Evolutionary conservation across 176 grass and related monocot species (phyloP).

Genomic region (Hordeum vulgare): DNA sequence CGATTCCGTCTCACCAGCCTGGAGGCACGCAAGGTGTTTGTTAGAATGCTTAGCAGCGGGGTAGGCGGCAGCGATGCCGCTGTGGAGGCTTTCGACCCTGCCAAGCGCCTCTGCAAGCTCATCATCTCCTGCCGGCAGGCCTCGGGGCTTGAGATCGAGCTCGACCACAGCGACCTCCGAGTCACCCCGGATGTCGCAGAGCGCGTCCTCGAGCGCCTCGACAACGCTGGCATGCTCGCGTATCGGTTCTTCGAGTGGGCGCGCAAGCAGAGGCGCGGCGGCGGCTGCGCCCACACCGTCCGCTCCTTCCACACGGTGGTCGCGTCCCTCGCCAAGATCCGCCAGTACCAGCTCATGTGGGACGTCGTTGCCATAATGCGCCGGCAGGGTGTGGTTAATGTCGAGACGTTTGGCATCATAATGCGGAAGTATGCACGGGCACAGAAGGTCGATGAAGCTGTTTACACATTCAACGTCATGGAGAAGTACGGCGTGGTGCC

Average conservation of each 20-base stretch:
- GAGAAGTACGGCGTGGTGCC: constrained; percentile 62
- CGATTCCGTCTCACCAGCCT: not conserved
- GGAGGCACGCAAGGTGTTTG: constrained; percentile 52
- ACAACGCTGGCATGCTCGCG: constrained; percentile 86
- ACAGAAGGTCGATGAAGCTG: constrained; percentile 69
- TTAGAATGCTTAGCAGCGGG: constrained; percentile 57
- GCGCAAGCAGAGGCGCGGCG: constrained; percentile 42
- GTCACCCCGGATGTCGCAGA: constrained; percentile 54
- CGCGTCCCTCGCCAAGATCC: constrained; percentile 73
- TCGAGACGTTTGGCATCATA: constrained; percentile 88
- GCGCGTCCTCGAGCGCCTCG: constrained; percentile 48
- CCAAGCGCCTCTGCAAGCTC: constrained; percentile 54
- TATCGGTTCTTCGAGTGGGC: constrained; percentile 93
- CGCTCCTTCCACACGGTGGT: constrained; percentile 74
- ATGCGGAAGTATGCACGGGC: constrained; percentile 86
- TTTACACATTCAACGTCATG: constrained; percentile 92
- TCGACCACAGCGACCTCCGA: constrained; percentile 58
- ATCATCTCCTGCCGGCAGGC: constrained; percentile 48
- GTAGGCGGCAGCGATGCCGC: not conserved
- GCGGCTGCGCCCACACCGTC: constrained; percentile 51
- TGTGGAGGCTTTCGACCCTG: constrained; percentile 10
- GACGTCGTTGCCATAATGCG: constrained; percentile 68
- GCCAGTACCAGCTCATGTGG: constrained; percentile 96
- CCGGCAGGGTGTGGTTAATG: constrained; percentile 48
- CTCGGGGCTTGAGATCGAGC: constrained; percentile 53